Conservation (phyloP, 1,139 yeast genomes). For the Lodderomyces pseudojiufengensis region DNA sequence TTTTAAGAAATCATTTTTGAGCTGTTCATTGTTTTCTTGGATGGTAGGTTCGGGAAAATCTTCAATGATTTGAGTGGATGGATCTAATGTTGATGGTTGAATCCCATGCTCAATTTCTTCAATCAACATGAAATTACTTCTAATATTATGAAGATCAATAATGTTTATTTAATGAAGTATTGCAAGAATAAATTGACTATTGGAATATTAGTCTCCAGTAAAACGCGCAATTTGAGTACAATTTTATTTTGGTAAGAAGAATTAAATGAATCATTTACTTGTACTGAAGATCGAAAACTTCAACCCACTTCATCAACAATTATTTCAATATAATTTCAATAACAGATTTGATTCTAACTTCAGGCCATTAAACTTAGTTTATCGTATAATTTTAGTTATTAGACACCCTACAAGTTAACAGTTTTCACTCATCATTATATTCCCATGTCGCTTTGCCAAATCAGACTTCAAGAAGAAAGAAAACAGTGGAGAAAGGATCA, state of each 20-base stretch:
- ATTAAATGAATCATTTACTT: no score
- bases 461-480: slow-evolving; percentile 82
- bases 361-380: background rate
- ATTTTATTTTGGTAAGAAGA: no score
- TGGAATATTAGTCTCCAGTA: no score
- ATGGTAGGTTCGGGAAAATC: slow-evolving; percentile 6
- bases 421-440: slow-evolving; percentile 1
- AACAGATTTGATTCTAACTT: background rate
- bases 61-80: slow-evolving; percentile 8
- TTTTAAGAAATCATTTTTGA: slow-evolving; percentile 25
- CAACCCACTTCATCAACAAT: no score
- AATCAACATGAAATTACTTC: slow-evolving; percentile 5
- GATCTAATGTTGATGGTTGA: slow-evolving; percentile 6
- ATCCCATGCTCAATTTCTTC: slow-evolving; percentile 4
- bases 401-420: no score
- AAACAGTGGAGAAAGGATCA: slow-evolving; percentile 98
- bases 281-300: no score
- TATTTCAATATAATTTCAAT: no score
- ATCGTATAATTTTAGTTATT: no score
- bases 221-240: no score
- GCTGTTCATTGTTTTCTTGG: slow-evolving; percentile 9
- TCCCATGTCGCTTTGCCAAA: slow-evolving; percentile 63
- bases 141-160: no score
- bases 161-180: no score
- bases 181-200: no score